Percentiles rank a stretch among this genome's conserved stretches.
Evolutionary conservation across 345 rosid species (phyloP).

Genomic region (Populus pruinosa): DNA sequence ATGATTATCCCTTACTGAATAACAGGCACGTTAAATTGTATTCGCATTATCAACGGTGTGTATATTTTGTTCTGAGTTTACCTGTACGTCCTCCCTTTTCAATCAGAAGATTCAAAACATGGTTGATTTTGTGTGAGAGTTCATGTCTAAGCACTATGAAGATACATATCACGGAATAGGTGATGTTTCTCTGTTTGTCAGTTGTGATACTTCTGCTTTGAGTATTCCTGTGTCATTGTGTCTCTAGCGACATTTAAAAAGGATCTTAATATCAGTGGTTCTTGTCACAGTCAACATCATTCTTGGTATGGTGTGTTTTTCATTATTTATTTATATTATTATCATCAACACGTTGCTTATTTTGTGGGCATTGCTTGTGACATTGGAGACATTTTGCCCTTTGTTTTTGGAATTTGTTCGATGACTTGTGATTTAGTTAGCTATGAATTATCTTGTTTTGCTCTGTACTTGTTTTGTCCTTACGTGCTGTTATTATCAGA

Average conservation of each 20-base stretch:
- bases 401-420: neutral
- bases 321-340: neutral
- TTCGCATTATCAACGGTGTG: neutral
- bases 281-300: neutral
- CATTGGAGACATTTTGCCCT: neutral
- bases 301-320: neutral
- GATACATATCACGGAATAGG: too few relatives aligned
- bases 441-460: neutral
- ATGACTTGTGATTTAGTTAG: neutral
- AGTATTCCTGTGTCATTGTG: neutral
- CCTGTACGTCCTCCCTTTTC: neutral
- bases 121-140: neutral
- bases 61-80: neutral
- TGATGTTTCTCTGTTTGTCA: neutral
- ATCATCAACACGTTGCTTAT: neutral
- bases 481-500: constrained; percentile 38
- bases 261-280: neutral
- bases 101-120: neutral
- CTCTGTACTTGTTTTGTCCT: neutral
- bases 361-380: neutral
- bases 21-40: neutral
- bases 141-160: neutral
- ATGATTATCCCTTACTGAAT: neutral
- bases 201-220: neutral
- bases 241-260: neutral